These are phyloP conservation scores for Trichoderma cornu-damae DNA, from an alignment of 2,329 filamentous ascomycete genomes.

Conservation along the genomic window DNA sequence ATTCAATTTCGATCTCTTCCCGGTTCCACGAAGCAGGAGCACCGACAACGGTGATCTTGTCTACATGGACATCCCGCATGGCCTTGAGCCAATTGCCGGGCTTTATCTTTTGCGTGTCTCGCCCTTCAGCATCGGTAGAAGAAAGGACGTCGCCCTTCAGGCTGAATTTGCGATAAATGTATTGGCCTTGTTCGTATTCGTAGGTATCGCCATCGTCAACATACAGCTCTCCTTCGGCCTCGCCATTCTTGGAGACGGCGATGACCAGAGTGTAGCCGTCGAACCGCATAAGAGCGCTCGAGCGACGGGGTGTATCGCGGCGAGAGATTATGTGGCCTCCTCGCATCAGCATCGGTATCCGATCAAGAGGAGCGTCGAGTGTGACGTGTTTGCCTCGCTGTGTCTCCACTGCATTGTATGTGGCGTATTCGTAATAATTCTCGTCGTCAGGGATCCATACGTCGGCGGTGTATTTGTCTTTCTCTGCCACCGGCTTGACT, in stretches of 20 bases:
- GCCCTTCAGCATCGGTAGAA: slow-evolving; percentile 61
- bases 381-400: slow-evolving; percentile 65
- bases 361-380: slow-evolving; percentile 73
- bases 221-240: slow-evolving; percentile 76
- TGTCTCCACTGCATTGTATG: slow-evolving; percentile 67
- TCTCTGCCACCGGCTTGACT: slow-evolving; percentile 81
- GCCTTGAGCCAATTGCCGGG: slow-evolving; percentile 69
- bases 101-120: slow-evolving; percentile 47
- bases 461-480: slow-evolving; percentile 66
- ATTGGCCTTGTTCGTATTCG: slow-evolving; percentile 78
- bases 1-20: slow-evolving; percentile 52
- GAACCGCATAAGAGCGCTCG: slow-evolving; percentile 81
- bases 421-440: slow-evolving; percentile 93
- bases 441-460: slow-evolving; percentile 87
- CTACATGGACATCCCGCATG: slow-evolving; percentile 73
- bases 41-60: slow-evolving; percentile 79
- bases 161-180: slow-evolving; percentile 76
- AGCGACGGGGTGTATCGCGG: slow-evolving; percentile 80
- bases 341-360: slow-evolving; percentile 84
- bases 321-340: slow-evolving; percentile 89
- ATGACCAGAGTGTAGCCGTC: slow-evolving; percentile 94
- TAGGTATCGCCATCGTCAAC: slow-evolving; percentile 92
- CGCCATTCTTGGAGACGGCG: slow-evolving; percentile 51
- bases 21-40: slow-evolving; percentile 68
- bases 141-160: slow-evolving; percentile 58